Base-by-base conservation (phyloP, 75 land plant species). In the Sequoiadendron giganteum region DNA sequence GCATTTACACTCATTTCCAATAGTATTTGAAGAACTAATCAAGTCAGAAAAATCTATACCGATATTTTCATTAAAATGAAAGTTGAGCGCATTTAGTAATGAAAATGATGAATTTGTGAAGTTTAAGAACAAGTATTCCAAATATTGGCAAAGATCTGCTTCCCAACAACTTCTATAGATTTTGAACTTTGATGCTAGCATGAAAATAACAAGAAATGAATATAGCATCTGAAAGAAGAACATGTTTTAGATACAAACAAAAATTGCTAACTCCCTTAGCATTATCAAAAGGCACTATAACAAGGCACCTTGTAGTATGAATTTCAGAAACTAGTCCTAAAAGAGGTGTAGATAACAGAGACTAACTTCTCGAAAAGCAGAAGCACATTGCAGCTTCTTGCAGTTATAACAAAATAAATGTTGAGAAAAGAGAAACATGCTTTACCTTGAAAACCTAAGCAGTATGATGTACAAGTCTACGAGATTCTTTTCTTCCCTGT, bases 391-490 rank as follows among this genome's bases (percentile, higher is more conserved):
- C 77, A 75, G 38, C 34, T 34, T 75, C 77, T 34, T 75, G 38
- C 38, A 34, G 10, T 75, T 10, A 75, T 32, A 75, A 32, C 3
- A 3, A 75, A 75, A 30, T 32, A 11, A 34, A 75, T 32, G 34
- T 75, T 75, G 77, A 75, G 77, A 75, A 75, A 75, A 75, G 38
- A 75, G 16, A 75, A 45, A 45, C 32, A 28, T 21, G 19, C 38
- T 93, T 54, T 73, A 96, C 99, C 99, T 97, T 77, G 97, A 96
- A 90, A 94, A 97, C 47, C 99, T 88, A 28, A 97, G 92, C 40
- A 97, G 94, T 90, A 97, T 93, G 54, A 97, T 89, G 86, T 96
- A 97, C n/a, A 96, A 89, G 83, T 97, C 99, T 40, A 97, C 91
- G 42, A 94, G 84, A 89, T 97, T 97, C 86, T 91, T 93, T 87